Evolutionary conservation across 1,284 basidiomycete genomes (phyloP), one percentile per base, ranked within the genome.

Genomic region (Macrocybe sp.): DNA sequence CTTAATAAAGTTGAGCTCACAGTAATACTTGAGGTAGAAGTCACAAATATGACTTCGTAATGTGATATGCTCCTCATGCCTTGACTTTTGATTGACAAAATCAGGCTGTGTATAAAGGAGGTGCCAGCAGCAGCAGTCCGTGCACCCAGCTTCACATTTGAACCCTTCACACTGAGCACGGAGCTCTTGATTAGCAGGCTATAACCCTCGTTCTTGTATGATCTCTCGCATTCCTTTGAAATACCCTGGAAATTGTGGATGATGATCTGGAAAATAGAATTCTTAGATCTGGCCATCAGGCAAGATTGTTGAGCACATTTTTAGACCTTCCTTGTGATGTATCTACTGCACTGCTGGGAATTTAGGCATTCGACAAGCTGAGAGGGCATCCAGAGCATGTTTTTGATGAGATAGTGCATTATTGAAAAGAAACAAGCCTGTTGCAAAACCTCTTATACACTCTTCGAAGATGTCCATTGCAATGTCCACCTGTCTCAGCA

Each of bases 391-490:
- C n/a, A n/a, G n/a, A n/a, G n/a, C n/a, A n/a, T n/a, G n/a, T n/a
- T n/a, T n/a, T n/a, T n/a, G n/a, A n/a, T n/a, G n/a, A n/a, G n/a
- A n/a, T n/a, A n/a, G n/a, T n/a, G n/a, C n/a, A n/a, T n/a, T n/a
- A n/a, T n/a, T n/a, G n/a, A n/a, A 70, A 6, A 64, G 28, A 48
- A 68, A 68, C 2, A 68, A 54, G 8, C 55, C 66, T 8, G 52
- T 58, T 4, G 52, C 51, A 41, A 59, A 51, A 0, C 57, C 50
- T 9, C 62, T 55, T 12, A 59, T 64, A 14, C 56, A 49, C 2
- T 44, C 52, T 50, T 68, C 59, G 44, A 70, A 64, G 42, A 70
- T 60, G 44, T 67, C 55, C 41, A 70, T 66, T 1, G 63, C 64
- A 9, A 53, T 51, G 7, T 61, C 55, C 14, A 60, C 55, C 39